A percentile compares a stretch with the other conserved stretches of the same genome.
phyloP scores from a whole-genome alignment of 768 basidiomycete species.

The Naganishia randhawae region DNA sequence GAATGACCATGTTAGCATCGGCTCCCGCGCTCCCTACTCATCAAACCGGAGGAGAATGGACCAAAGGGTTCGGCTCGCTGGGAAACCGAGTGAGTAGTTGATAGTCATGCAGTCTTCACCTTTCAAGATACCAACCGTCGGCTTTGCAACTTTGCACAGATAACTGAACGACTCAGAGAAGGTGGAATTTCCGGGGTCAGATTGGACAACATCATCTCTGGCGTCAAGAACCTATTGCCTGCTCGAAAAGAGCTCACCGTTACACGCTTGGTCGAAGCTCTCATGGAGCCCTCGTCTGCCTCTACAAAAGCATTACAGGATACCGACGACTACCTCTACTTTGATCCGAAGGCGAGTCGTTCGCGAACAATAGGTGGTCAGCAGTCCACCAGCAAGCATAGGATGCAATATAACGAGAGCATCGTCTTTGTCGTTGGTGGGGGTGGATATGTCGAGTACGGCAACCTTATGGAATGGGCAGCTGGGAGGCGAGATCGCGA shows the following conservation, averaged over 20 bases:
- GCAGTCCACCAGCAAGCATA: constrained; percentile 54
- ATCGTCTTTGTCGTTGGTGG: constrained; percentile 94
- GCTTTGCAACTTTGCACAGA: constrained; percentile 54
- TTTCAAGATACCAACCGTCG: constrained; percentile 1
- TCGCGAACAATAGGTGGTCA: constrained; percentile 53
- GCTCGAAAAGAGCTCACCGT: constrained; percentile 84
- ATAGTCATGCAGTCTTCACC: background rate
- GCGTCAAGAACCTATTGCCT: constrained; percentile 95
- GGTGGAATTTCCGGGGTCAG: constrained; percentile 62
- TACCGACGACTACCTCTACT: constrained; percentile 90
- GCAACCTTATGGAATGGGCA: constrained; percentile 93
- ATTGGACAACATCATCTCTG: constrained; percentile 90
- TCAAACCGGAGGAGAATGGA: constrained; percentile 73
- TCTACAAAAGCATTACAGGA: constrained; percentile 91
- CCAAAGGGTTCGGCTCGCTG: constrained; percentile 87
- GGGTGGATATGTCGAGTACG: constrained; percentile 94
- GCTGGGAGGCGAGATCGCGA: constrained; percentile 36
- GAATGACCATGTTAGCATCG: constrained; percentile 75
- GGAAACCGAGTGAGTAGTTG: constrained; percentile 68
- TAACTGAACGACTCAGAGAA: constrained; percentile 88
- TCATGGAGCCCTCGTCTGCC: constrained; percentile 94
- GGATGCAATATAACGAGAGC: constrained; percentile 69
- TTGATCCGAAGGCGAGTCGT: constrained; percentile 82
- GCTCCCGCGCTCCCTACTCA: constrained; percentile 57
- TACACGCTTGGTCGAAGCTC: constrained; percentile 86